These are phyloP conservation scores for Vaucheria bursata DNA, from an alignment of 352 stramenopile genomes.

Conservation along the genomic window DNA sequence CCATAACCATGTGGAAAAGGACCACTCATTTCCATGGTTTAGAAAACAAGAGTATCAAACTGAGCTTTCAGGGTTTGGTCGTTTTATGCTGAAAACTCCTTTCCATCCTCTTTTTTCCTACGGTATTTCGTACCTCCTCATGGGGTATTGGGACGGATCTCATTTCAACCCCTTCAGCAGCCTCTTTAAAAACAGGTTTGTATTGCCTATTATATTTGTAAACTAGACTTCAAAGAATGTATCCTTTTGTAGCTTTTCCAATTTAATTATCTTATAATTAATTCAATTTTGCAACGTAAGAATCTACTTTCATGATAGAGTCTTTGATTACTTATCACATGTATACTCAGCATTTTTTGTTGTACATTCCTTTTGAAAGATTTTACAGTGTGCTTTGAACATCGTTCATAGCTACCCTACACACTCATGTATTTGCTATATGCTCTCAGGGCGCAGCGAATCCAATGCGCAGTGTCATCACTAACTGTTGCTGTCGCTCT, in stretches of 20 bases:
- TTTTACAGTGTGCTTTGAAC: too few relatives aligned
- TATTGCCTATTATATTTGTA: too few relatives aligned
- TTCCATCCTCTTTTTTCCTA: constrained; percentile 58
- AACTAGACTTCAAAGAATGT: too few relatives aligned
- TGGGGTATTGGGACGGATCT: constrained; percentile 34
- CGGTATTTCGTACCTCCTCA: constrained; percentile 55
- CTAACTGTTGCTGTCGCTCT: constrained; percentile 10
- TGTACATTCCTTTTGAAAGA: too few relatives aligned
- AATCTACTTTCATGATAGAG: too few relatives aligned
- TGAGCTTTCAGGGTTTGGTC: not conserved
- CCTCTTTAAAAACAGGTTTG: constrained; percentile 29
- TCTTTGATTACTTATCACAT: too few relatives aligned
- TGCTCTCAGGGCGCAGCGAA: constrained; percentile 16
- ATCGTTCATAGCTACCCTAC: too few relatives aligned
- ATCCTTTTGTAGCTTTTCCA: too few relatives aligned
- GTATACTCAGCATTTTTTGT: too few relatives aligned
- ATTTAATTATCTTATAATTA: too few relatives aligned
- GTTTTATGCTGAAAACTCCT: constrained; percentile 44
- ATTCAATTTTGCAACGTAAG: too few relatives aligned
- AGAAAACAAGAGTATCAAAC: constrained; percentile 53
- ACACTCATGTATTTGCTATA: not conserved
- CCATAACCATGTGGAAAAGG: constrained; percentile 62
- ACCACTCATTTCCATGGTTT: constrained; percentile 65
- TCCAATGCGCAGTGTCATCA: constrained; percentile 36
- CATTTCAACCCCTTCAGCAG: constrained; percentile 43